Base-by-base conservation (phyloP, 768 basidiomycete species). In the Ephemerocybe angulata region DNA sequence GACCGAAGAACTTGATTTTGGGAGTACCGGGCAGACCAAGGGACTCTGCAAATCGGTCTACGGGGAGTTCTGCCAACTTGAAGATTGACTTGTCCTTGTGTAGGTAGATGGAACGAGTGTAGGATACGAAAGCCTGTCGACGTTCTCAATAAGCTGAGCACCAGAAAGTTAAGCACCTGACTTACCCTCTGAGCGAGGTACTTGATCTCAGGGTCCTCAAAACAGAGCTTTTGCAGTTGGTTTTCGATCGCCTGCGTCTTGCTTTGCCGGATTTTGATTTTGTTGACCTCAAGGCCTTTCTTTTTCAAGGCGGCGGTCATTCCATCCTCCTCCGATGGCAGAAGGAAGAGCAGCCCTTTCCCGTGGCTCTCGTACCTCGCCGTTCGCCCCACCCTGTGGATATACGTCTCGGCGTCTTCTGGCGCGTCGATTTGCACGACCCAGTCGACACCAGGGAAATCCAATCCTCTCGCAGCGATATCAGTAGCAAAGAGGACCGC, bases 391-490 rank as follows among this genome's bases (percentile, higher is more conserved):
- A 99, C 95, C 28, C 96, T 86, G 67, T 99, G 96, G 37, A 99
- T 93, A 68, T 99, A 98, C 11, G 94, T 99, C 46, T 97, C 94
- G 4, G 88, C 93, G 64, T 99, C 96, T 71, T 99, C 96, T 0
- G 96, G 96, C 2, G 91, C 92, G 68, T 99, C 96, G 12, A 94
- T 74, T 67, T 99, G 96, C 27, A 99, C 66, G 1, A 99, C 96
- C 96, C 96, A 98, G 69, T 97, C 92, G 21, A 99, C 87, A 0
- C 90, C 81, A 3, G 97, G 96, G 71, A 99, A 99, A 71, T 99
- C 96, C 54, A 98, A 76, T 1, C 96, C 96, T 55, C 96, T 86
- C 4, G 96, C 93, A 31, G 96, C 96, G 56, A 99, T 88, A 66
- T 99, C 96, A 11, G 96, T 99, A 17, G 95, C 94, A 62, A 99